Evolutionary conservation across 352 stramenopile species (phyloP).

Genomic region (Phytophthora boehmeriae): DNA sequence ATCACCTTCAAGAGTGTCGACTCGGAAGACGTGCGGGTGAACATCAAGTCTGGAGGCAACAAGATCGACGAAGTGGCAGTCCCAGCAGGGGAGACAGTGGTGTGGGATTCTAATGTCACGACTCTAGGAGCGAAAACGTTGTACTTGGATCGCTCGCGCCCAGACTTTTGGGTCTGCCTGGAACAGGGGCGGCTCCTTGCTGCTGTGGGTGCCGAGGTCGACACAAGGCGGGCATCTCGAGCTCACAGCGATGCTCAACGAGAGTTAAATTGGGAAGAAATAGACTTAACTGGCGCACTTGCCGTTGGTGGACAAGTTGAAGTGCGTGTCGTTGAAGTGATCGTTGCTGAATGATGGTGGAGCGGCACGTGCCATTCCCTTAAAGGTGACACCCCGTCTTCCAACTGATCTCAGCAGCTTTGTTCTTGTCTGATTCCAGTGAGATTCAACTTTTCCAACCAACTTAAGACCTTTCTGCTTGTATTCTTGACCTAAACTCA

Average conservation of each 20-base stretch:
- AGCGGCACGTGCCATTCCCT: background rate
- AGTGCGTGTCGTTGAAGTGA: no score
- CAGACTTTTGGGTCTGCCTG: conserved; percentile 28
- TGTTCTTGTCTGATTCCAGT: background rate
- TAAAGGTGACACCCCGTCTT: conserved; percentile 16
- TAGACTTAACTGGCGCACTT: no score
- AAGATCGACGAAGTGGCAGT: conserved; percentile 29
- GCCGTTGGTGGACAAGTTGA: no score
- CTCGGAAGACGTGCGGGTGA: conserved; percentile 36
- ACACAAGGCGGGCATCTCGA: conserved; percentile 21
- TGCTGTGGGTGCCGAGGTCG: conserved; percentile 32
- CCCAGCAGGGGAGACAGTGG: conserved; percentile 21
- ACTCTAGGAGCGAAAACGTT: conserved; percentile 35
- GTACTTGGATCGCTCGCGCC: conserved; percentile 44
- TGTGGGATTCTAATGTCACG: conserved; percentile 22
- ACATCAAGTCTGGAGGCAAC: conserved; percentile 35
- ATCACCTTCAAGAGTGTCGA: conserved; percentile 36
- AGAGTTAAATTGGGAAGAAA: conserved; percentile 16
- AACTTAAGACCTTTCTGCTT: no score
- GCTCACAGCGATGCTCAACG: conserved; percentile 22
- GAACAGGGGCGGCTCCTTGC: conserved; percentile 33
- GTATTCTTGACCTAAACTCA: background rate
- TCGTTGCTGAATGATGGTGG: background rate
- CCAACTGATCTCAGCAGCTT: conserved; percentile 1
- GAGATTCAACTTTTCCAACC: background rate